A percentile compares a stretch with the other conserved stretches of the same genome.
These are phyloP conservation scores for Pythium aquatile DNA, from an alignment of 352 stramenopile species.

Conservation along the genomic window DNA sequence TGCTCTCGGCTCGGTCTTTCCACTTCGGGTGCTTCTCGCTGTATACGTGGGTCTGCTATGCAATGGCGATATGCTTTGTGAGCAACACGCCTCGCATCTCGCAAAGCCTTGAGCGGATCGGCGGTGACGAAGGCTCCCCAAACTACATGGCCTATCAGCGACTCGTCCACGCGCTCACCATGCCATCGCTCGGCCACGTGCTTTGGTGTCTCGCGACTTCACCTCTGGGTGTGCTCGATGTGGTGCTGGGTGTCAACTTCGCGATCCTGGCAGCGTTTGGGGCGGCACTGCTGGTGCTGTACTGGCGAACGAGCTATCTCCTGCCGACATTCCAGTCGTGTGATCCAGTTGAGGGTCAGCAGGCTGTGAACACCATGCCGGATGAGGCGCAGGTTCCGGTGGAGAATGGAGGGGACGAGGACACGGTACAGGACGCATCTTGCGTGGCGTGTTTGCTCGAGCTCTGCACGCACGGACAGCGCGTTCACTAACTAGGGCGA, in stretches of 20 bases:
- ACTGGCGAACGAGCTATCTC: constrained; percentile 43
- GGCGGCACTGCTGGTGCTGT: constrained; percentile 28
- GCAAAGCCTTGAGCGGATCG: constrained; percentile 33
- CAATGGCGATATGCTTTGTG: constrained; percentile 44
- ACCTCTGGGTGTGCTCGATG: constrained; percentile 18
- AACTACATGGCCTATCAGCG: constrained; percentile 44
- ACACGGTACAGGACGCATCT: background rate
- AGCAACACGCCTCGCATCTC: constrained; percentile 45
- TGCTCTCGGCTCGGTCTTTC: constrained; percentile 32
- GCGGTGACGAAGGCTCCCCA: constrained; percentile 26
- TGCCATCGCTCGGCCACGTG: constrained; percentile 43
- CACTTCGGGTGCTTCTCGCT: constrained; percentile 33
- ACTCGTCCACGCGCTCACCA: constrained; percentile 38
- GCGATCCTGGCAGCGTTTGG: constrained; percentile 27
- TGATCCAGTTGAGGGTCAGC: background rate
- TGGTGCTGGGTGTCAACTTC: constrained; percentile 37
- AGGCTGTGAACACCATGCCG: background rate
- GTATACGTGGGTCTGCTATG: constrained; percentile 38
- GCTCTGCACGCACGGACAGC: constrained; percentile 15
- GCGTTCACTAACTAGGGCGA: background rate
- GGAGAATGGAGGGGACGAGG: background rate
- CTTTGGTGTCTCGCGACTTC: constrained; percentile 32
- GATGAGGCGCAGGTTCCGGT: background rate
- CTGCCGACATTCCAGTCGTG: constrained; percentile 29
- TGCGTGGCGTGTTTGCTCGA: constrained; percentile 27